Percentiles rank a stretch among this genome's conserved stretches.
These are phyloP conservation scores for Colletotrichum ledebouriae DNA, from an alignment of 2,329 filamentous ascomycete species.

Conservation along the genomic window DNA sequence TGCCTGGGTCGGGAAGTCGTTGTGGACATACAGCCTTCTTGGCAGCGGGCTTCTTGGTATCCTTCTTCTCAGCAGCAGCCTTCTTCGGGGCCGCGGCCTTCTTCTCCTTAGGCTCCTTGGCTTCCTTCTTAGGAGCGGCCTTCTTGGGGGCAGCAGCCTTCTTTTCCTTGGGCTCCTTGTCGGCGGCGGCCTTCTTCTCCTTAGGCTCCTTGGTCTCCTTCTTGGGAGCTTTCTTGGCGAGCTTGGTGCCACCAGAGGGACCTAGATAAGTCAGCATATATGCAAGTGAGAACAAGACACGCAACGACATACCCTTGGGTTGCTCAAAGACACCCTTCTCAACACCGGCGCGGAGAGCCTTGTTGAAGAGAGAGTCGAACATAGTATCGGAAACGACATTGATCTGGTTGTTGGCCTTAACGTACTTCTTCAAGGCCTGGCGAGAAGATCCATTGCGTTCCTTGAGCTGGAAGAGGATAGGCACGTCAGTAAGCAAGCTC, in stretches of 20 bases:
- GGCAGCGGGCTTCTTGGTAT: constrained; percentile 51
- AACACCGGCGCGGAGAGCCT: constrained; percentile 83
- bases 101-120: constrained; percentile 61
- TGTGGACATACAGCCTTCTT: constrained; percentile 48
- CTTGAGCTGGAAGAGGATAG: constrained; percentile 64
- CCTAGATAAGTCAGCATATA: constrained; percentile 61
- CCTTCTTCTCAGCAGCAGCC: constrained; percentile 51
- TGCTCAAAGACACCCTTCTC: constrained; percentile 90
- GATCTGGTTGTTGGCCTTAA: constrained; percentile 58
- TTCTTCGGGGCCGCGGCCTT: constrained; percentile 62
- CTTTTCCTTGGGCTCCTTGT: constrained; percentile 77
- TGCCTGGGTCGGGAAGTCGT: constrained; percentile 46
- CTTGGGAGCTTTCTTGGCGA: constrained; percentile 74
- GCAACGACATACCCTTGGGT: constrained; percentile 81
- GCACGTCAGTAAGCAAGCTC: constrained; percentile 55
- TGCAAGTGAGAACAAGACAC: background rate
- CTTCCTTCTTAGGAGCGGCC: constrained; percentile 59
- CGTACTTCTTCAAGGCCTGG: constrained; percentile 71
- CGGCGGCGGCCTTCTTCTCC: constrained; percentile 62
- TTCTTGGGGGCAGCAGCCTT: constrained; percentile 61
- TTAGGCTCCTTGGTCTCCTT: constrained; percentile 57
- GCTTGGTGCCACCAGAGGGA: constrained; percentile 91
- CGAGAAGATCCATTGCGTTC: constrained; percentile 74
- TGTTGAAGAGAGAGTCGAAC: constrained; percentile 85
- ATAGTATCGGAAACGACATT: constrained; percentile 60